These are phyloP conservation scores for Guadua angustifolia DNA, from an alignment of 176 grass and related monocot species.

Conservation along the genomic window DNA sequence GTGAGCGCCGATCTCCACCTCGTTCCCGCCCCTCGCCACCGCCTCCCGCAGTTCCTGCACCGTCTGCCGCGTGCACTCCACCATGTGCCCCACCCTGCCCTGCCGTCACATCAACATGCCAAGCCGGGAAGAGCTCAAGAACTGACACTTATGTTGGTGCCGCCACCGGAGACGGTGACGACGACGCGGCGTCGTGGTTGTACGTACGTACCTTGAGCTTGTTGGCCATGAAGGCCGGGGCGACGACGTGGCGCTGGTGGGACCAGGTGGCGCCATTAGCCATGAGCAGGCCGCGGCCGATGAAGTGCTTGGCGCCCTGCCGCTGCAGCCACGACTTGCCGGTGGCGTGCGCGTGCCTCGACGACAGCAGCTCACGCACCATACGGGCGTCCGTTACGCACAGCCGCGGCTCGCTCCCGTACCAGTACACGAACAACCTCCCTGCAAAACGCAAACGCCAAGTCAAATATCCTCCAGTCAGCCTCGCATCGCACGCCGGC, in stretches of 20 bases:
- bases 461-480: background rate
- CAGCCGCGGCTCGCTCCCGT: constrained; percentile 88
- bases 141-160: background rate
- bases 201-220: constrained; percentile 51
- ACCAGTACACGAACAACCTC: constrained; percentile 82
- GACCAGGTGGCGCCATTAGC: constrained; percentile 82
- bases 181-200: background rate
- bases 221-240: constrained; percentile 57
- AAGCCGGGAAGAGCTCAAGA: background rate
- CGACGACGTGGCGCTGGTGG: constrained; percentile 88
- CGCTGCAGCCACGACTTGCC: constrained; percentile 90
- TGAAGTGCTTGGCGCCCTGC: constrained; percentile 77
- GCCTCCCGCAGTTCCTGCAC: constrained; percentile 50
- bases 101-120: constrained; percentile 1
- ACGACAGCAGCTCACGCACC: constrained; percentile 92
- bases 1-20: constrained; percentile 84
- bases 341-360: constrained; percentile 66
- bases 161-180: background rate
- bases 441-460: constrained; percentile 36
- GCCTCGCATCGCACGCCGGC: background rate
- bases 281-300: constrained; percentile 86
- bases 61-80: constrained; percentile 68
- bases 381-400: constrained; percentile 83
- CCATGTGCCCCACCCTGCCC: constrained; percentile 78
- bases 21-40: constrained; percentile 49